phyloP scores from a whole-genome alignment of 257 asterid species.

The Osmanthus fragrans region DNA sequence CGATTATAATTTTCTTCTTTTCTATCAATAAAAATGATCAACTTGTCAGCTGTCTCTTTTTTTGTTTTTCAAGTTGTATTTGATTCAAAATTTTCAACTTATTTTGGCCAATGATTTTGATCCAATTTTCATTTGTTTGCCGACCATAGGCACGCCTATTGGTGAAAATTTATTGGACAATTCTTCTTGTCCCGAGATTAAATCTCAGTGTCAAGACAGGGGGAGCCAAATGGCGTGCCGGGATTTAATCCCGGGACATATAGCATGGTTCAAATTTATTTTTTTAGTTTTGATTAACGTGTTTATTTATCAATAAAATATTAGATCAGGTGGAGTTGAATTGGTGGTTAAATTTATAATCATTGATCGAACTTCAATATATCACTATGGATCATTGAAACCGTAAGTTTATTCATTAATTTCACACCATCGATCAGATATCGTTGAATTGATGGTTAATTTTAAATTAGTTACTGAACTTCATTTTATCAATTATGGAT shows the following conservation, averaged over 20 bases:
- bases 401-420: too few relatives aligned
- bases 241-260: too few relatives aligned
- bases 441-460: too few relatives aligned
- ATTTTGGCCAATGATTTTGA: neutral
- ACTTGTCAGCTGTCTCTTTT: slow-evolving; percentile 15
- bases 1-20: neutral
- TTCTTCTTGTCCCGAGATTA: too few relatives aligned
- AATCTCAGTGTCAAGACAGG: too few relatives aligned
- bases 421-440: too few relatives aligned
- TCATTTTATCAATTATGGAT: too few relatives aligned
- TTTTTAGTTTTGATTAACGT: neutral
- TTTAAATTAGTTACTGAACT: too few relatives aligned
- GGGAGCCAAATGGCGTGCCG: too few relatives aligned
- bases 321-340: neutral
- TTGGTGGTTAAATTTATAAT: neutral
- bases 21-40: slow-evolving; percentile 6
- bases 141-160: slow-evolving; percentile 21
- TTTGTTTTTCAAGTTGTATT: slow-evolving; percentile 10
- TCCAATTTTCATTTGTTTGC: neutral
- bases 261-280: too few relatives aligned
- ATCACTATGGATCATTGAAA: too few relatives aligned
- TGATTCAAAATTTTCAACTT: neutral
- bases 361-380: too few relatives aligned
- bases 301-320: neutral
- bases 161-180: neutral